Evolutionary conservation across 306 rosid genomes (phyloP), one percentile per base, ranked within the genome.

Genomic region (Cicer yamashitae): DNA sequence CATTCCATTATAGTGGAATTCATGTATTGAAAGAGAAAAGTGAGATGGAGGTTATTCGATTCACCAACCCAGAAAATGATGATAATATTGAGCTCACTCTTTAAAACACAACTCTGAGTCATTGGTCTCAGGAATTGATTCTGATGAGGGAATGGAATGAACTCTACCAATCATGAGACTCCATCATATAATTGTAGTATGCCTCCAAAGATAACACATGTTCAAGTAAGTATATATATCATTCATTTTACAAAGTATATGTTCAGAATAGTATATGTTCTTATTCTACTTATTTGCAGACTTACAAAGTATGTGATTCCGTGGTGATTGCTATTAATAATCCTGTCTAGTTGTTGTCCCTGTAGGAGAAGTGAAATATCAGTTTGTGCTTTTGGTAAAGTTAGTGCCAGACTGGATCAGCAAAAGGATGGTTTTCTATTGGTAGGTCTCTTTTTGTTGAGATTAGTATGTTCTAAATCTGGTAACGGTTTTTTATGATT

Each of bases 161-260:
- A 0, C 37, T 54, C 37, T 54, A 54, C 61, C 37, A 18, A 54
- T 8, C 22, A 10, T 54, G 11, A 54, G 11, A 7, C 61, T 54
- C 61, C 30, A 54, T 3, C 61, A 18, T 18, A 25, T 17, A 54
- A 54, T 17, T 18, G 17, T 54, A 18, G 60, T 17, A 54, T 54
- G 34, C 20, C 60, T 7, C 15, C 60, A 18, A 54, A 54, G 60
- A 54, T 17, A 54, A 54, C 60, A 54, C 60, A 56, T 56, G 61
- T 17, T 18, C 34, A 56, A 54, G 60, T 54, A 17, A 8, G 20
- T 22, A 22, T 22, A 22, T 54, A 8, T 6, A 18, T 17, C 34
- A 48, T 40, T 40, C 44, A 54, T 54, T 47, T 47, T 47, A 47
- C 52, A 20, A 20, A 20, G 22, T 20, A 20, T 20, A 18, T 18